Conservation (phyloP, 2,329 filamentous ascomycete genomes). For the Calonectria hawksworthii region DNA sequence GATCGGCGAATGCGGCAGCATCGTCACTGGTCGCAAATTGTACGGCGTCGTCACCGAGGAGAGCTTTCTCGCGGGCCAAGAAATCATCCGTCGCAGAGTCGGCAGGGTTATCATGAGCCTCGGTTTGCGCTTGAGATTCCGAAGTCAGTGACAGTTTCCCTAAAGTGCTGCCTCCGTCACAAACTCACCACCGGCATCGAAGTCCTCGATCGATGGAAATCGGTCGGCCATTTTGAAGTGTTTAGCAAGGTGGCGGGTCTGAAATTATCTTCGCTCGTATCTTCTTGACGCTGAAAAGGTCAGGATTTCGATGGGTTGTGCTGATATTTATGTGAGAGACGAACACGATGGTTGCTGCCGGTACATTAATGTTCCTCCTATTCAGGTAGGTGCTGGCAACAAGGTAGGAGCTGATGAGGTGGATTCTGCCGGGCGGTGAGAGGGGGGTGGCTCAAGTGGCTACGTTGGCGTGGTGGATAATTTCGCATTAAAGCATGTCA, state of each 20-base stretch:
- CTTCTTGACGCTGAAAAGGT: not conserved
- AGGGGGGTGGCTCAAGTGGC: conserved; percentile 9
- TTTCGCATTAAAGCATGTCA: conserved; percentile 26
- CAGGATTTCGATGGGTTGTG: conserved; percentile 16
- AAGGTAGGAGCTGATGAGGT: conserved; percentile 45
- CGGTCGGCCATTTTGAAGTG: conserved; percentile 76
- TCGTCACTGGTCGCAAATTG: conserved; percentile 88
- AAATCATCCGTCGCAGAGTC: conserved; percentile 83
- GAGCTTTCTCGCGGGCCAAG: conserved; percentile 89
- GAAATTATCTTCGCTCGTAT: conserved; percentile 2
- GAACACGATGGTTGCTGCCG: conserved; percentile 38
- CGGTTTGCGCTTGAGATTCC: conserved; percentile 73
- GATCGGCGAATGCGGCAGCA: conserved; percentile 73
- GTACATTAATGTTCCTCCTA: conserved; percentile 46
- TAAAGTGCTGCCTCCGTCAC: conserved; percentile 30
- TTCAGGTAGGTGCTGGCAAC: conserved; percentile 44
- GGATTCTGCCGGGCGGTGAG: conserved; percentile 56
- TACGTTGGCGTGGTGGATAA: conserved; percentile 35
- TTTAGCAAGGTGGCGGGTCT: not conserved
- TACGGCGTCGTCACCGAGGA: conserved; percentile 92
- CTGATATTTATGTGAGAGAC: conserved; percentile 20
- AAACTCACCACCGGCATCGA: conserved; percentile 74
- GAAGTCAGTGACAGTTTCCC: conserved; percentile 35
- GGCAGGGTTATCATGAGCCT: conserved; percentile 69
- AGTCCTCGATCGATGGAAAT: conserved; percentile 85